A percentile compares a stretch with the other conserved stretches of the same genome.
phyloP scores from a whole-genome alignment of 108 stramenopile species.

The Skeletonema menzelii region DNA sequence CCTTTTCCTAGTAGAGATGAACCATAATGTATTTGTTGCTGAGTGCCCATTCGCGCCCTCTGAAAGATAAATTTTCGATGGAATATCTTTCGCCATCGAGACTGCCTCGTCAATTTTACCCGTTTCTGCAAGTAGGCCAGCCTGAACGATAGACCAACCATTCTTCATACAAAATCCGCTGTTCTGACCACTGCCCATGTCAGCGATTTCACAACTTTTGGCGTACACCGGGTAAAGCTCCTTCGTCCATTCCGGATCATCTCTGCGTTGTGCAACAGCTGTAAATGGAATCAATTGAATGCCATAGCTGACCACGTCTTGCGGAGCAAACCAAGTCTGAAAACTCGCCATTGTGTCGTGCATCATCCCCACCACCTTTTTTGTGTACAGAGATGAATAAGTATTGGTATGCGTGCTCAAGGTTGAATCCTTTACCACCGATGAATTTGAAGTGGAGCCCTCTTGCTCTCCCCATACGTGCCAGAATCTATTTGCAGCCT shows the following conservation, averaged over 20 bases:
- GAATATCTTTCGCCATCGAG: conserved; percentile 46
- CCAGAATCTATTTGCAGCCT: conserved; percentile 86
- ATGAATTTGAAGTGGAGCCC: neutral
- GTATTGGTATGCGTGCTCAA: conserved; percentile 29
- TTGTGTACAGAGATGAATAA: conserved; percentile 62
- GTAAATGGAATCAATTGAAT: conserved; percentile 92
- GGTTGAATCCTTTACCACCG: neutral
- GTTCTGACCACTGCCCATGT: conserved; percentile 15
- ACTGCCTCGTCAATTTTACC: conserved; percentile 72
- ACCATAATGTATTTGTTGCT: conserved; percentile 77
- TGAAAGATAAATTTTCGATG: conserved; percentile 54
- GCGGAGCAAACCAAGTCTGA: conserved; percentile 77
- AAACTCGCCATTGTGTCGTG: conserved; percentile 55
- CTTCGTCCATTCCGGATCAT: conserved; percentile 79
- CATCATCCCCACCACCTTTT: conserved; percentile 74
- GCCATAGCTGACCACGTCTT: conserved; percentile 72
- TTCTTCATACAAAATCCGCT: conserved; percentile 56
- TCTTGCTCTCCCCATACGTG: conserved; percentile 60
- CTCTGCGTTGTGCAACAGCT: conserved; percentile 80
- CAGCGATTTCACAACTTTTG: conserved; percentile 55
- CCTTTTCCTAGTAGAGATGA: conserved; percentile 60
- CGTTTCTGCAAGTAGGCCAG: conserved; percentile 72
- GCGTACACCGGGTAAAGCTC: conserved; percentile 72
- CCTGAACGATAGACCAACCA: conserved; percentile 73
- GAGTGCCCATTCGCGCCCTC: conserved; percentile 83